Evolutionary conservation across 2,329 filamentous ascomycete species (phyloP).

Genomic region (Ceratocystis ficicola): DNA sequence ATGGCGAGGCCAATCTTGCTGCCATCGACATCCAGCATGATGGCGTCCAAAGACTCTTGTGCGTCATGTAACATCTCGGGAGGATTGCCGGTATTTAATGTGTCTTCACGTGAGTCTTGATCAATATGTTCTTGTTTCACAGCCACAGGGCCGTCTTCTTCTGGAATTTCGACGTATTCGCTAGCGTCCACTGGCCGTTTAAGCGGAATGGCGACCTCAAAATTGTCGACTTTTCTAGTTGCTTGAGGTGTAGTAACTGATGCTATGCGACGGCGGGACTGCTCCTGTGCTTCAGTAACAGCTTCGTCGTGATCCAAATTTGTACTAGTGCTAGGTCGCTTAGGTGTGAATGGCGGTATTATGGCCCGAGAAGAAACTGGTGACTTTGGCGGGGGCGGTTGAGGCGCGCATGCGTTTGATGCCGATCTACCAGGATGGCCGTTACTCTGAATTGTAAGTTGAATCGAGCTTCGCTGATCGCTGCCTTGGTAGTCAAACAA

Average conservation of each 20-base stretch:
- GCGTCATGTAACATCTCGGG: background rate
- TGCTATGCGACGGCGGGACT: conserved; percentile 17
- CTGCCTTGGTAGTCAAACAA: conserved; percentile 21
- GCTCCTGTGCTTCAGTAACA: conserved; percentile 11
- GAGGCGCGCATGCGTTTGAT: conserved; percentile 22
- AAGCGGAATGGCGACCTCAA: conserved; percentile 39
- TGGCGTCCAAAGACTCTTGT: conserved; percentile 15
- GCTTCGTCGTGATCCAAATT: conserved; percentile 5
- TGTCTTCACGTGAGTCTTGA: background rate
- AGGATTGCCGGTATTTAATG: conserved; percentile 1
- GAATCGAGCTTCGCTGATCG: conserved; percentile 8
- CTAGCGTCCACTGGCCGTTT: conserved; percentile 32
- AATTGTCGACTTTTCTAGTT: conserved; percentile 29
- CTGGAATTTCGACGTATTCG: conserved; percentile 29
- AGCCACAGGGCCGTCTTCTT: conserved; percentile 6
- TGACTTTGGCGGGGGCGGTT: conserved; percentile 21
- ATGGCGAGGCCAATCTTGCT: conserved; percentile 32
- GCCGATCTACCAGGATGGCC: conserved; percentile 15
- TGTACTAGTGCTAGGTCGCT: background rate
- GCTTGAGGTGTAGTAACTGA: conserved; percentile 21
- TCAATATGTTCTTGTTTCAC: background rate
- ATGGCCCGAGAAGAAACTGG: conserved; percentile 12
- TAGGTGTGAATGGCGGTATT: conserved; percentile 1
- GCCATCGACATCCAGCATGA: conserved; percentile 16
- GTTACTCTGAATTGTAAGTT: conserved; percentile 11